phyloP scores from a whole-genome alignment of 2,329 filamentous ascomycete genomes.

The Myrmaecium sp. region DNA sequence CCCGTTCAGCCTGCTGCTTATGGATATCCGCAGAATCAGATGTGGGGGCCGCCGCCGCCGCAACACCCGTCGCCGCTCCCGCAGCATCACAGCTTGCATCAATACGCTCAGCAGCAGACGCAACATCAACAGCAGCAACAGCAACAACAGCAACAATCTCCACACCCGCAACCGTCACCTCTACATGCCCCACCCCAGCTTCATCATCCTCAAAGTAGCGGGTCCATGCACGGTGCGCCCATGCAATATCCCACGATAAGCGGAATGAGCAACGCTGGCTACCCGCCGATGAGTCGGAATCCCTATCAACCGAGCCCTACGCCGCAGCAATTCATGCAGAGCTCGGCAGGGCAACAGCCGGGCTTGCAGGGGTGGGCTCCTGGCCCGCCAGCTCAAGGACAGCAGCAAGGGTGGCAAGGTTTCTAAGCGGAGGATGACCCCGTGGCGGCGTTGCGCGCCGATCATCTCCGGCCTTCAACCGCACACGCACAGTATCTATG shows the following conservation, averaged over 20 bases:
- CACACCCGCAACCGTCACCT: constrained; percentile 30
- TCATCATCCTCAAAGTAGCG: constrained; percentile 25
- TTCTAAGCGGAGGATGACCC: constrained; percentile 12
- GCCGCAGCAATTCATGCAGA: constrained; percentile 28
- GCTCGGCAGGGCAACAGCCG: constrained; percentile 27
- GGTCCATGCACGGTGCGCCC: constrained; percentile 25
- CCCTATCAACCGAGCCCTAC: constrained; percentile 32
- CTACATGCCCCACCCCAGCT: constrained; percentile 33
- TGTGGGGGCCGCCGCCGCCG: constrained; percentile 31
- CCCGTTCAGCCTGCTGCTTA: constrained; percentile 28
- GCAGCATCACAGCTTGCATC: constrained; percentile 28
- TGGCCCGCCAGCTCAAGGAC: constrained; percentile 17
- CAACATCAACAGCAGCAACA: constrained; percentile 24
- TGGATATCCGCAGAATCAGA: constrained; percentile 27
- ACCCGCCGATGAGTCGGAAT: constrained; percentile 29
- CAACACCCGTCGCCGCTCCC: constrained; percentile 32
- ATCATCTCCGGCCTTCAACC: no score
- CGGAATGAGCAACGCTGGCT: constrained; percentile 26
- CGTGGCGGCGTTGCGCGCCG: no score
- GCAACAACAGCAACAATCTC: constrained; percentile 23
- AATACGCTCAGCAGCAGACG: constrained; percentile 25
- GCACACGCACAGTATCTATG: no score
- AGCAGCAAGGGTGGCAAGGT: constrained; percentile 24
- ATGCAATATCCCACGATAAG: constrained; percentile 30
- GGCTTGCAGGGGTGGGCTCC: constrained; percentile 35